A percentile compares a stretch with the other conserved stretches of the same genome.
Conservation (phyloP, 1,139 yeast genomes). For the Dujonia santamariae region DNA sequence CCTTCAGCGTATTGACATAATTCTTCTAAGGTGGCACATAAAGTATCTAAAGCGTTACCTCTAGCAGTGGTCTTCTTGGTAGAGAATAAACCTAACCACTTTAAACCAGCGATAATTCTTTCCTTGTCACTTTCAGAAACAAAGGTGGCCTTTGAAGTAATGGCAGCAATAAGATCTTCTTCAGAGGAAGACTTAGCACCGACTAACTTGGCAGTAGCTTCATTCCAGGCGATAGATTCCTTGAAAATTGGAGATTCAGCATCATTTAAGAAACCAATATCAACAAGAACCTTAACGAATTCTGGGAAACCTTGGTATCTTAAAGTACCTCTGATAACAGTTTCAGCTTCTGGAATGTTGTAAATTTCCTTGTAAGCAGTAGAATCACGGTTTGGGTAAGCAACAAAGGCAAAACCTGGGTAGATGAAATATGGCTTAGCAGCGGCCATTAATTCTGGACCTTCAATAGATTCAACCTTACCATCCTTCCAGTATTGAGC, state of each 20-base stretch:
- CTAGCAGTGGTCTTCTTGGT: conserved; percentile 75
- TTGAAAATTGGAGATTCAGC: conserved; percentile 59
- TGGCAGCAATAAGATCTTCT: conserved; percentile 70
- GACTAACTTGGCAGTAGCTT: conserved; percentile 73
- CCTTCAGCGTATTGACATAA: conserved; percentile 95
- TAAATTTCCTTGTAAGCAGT: conserved; percentile 90
- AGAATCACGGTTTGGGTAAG: conserved; percentile 98
- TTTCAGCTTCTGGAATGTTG: conserved; percentile 94
- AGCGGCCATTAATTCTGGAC: conserved; percentile 91
- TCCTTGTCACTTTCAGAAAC: conserved; percentile 78
- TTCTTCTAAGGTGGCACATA: conserved; percentile 93
- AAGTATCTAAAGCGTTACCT: conserved; percentile 91
- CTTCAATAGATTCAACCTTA: conserved; percentile 69
- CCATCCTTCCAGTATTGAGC: conserved; percentile 91
- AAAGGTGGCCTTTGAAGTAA: conserved; percentile 76
- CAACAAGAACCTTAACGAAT: conserved; percentile 92
- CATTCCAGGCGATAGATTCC: conserved; percentile 75
- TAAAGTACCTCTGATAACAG: conserved; percentile 94
- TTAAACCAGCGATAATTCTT: conserved; percentile 83
- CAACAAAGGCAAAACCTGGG: conserved; percentile 93
- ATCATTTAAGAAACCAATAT: conserved; percentile 87
- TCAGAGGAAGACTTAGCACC: conserved; percentile 71
- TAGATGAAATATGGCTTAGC: conserved; percentile 94
- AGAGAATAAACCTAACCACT: conserved; percentile 92
- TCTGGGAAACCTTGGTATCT: conserved; percentile 99